phyloP scores from a whole-genome alignment of 2,329 filamentous ascomycete species.

The Fusarium goolgardi region DNA sequence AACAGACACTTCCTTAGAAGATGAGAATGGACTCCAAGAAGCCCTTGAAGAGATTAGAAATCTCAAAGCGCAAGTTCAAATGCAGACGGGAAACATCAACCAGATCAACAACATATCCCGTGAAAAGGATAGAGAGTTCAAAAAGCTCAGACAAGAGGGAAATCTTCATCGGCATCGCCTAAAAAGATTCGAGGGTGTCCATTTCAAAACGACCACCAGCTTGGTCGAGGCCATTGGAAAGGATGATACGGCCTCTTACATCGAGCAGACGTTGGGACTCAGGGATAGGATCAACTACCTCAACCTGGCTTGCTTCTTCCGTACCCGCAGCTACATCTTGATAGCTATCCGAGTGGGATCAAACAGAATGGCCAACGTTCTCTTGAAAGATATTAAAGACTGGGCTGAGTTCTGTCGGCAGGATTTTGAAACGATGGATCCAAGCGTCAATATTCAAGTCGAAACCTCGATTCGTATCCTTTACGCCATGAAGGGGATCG shows the following conservation, averaged over 20 bases:
- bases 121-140: neutral
- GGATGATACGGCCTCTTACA: neutral
- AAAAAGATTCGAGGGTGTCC: neutral
- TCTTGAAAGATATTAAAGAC: conserved; percentile 16
- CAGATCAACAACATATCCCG: neutral
- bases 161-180: neutral
- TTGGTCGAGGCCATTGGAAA: conserved; percentile 8
- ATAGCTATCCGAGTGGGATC: conserved; percentile 13
- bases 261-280: neutral
- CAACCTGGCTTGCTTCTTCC: conserved; percentile 29
- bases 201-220: conserved; percentile 12
- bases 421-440: conserved; percentile 27
- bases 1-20: neutral
- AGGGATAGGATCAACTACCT: conserved; percentile 37
- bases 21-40: no score
- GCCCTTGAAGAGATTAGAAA: neutral
- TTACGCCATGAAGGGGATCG: conserved; percentile 1
- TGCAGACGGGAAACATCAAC: neutral
- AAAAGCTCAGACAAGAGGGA: neutral
- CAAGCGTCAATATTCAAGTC: conserved; percentile 17
- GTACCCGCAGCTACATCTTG: conserved; percentile 30
- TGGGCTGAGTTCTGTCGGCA: conserved; percentile 19
- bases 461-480: conserved; percentile 23
- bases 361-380: conserved; percentile 2
- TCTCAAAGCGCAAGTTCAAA: neutral